These are phyloP conservation scores for Nakazawaea ishiwadae DNA, from an alignment of 805 yeast species.

Conservation along the genomic window DNA sequence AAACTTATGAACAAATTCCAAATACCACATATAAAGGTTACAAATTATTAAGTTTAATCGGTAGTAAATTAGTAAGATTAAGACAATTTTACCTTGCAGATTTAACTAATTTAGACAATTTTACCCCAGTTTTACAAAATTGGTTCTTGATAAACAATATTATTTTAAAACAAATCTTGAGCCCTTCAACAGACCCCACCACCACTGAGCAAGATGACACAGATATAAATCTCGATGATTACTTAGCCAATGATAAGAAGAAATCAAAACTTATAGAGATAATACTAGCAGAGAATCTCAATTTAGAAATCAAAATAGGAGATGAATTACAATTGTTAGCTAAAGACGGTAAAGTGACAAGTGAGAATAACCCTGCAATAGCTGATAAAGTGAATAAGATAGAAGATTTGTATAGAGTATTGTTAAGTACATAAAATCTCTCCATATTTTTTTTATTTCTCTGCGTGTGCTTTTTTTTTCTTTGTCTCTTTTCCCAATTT, in stretches of 20 bases:
- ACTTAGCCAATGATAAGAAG: not conserved
- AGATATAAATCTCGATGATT: conserved; percentile 7
- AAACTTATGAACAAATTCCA: not conserved
- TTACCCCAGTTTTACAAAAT: conserved; percentile 5
- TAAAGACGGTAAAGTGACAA: not conserved
- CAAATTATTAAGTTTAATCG: conserved; percentile 1
- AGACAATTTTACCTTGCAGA: conserved; percentile 1
- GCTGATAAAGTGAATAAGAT: conserved; percentile 6
- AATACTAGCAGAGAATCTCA: not conserved
- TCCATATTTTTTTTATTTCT: not conserved
- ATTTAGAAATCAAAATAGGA: not conserved
- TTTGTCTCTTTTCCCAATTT: too few species aligned
- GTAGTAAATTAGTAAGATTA: conserved; percentile 3
- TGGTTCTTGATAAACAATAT: conserved; percentile 8
- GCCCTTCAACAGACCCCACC: not conserved
- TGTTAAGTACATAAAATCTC: too few species aligned
- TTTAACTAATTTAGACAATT: not conserved
- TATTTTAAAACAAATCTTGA: not conserved
- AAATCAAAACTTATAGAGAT: not conserved
- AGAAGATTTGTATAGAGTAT: conserved; percentile 4
- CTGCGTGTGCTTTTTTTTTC: not conserved
- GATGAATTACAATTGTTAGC: not conserved
- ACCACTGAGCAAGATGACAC: too few species aligned
- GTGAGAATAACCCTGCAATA: not conserved
- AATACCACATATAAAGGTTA: not conserved